phyloP scores from a whole-genome alignment of 768 basidiomycete species.

The Mrakia gelida region DNA sequence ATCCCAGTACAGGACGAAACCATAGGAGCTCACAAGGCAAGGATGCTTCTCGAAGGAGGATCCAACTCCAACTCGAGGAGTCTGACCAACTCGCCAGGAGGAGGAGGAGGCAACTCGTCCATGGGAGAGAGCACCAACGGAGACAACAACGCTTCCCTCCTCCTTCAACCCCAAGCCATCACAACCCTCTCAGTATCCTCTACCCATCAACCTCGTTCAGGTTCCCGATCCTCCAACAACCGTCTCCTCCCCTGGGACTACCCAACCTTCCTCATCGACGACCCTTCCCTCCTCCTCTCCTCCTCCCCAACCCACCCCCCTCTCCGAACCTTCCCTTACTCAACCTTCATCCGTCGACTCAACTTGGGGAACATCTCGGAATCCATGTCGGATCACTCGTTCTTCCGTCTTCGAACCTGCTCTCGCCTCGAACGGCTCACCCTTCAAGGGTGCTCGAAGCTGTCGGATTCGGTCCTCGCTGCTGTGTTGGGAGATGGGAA shows the following conservation, averaged over 20 bases:
- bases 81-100: not conserved
- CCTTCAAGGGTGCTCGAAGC: conserved; percentile 67
- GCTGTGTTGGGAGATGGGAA: conserved; percentile 56
- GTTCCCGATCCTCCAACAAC: not conserved
- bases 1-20: conserved; percentile 14
- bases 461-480: conserved; percentile 62
- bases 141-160: not conserved
- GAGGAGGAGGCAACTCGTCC: not conserved
- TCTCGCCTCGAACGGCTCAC: conserved; percentile 81
- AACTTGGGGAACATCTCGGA: conserved; percentile 73
- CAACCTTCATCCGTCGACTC: conserved; percentile 80
- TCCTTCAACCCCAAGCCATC: not conserved
- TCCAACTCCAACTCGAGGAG: not conserved
- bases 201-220: not conserved
- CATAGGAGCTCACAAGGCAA: conserved; percentile 4
- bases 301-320: not conserved
- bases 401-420: conserved; percentile 67
- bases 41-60: conserved; percentile 10
- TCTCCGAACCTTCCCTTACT: conserved; percentile 68
- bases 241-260: conserved; percentile 11
- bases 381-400: conserved; percentile 67
- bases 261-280: conserved; percentile 18
- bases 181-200: not conserved
- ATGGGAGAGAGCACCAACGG: not conserved
- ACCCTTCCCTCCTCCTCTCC: not conserved